phyloP scores from a whole-genome alignment of 768 basidiomycete genomes.

The Kwoniella sp. region DNA sequence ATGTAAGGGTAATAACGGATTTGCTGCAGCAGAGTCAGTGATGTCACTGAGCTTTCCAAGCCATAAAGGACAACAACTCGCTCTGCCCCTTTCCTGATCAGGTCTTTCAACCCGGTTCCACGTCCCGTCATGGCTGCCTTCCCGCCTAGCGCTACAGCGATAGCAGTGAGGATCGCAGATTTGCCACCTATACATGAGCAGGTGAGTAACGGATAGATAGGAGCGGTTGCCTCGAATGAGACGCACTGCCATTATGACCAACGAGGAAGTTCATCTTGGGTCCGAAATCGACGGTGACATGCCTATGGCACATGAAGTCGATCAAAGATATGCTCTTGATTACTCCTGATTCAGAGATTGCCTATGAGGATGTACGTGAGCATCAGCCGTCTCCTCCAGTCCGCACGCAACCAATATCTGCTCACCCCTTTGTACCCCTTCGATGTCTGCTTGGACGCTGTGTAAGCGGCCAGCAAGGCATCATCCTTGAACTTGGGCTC shows the following conservation, averaged over 20 bases:
- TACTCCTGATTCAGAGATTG: conserved; percentile 77
- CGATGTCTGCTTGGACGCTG: conserved; percentile 5
- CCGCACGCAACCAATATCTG: not conserved
- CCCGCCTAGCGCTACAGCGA: conserved; percentile 88
- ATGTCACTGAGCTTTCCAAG: too few relatives aligned
- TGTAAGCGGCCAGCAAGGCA: conserved; percentile 5
- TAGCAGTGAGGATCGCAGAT: conserved; percentile 86
- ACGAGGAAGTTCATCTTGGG: conserved; percentile 97
- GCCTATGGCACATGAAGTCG: conserved; percentile 95
- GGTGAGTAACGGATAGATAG: not conserved
- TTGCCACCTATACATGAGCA: conserved; percentile 68
- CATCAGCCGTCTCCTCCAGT: conserved; percentile 2
- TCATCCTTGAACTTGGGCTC: conserved; percentile 12
- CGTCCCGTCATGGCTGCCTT: conserved; percentile 89
- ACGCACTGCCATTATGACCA: conserved; percentile 88
- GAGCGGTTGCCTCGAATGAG: not conserved
- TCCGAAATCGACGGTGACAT: conserved; percentile 75
- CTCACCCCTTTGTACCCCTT: conserved; percentile 14
- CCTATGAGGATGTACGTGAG: conserved; percentile 55
- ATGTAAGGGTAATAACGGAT: conserved; percentile 69
- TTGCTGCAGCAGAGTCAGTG: conserved; percentile 52
- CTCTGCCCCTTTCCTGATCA: conserved; percentile 79
- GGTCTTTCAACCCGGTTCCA: conserved; percentile 74
- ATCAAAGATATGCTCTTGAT: conserved; percentile 62
- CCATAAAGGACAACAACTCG: conserved; percentile 51